Base-by-base conservation (phyloP, 352 stramenopile species). In the Globisporangium paroecandrum region DNA sequence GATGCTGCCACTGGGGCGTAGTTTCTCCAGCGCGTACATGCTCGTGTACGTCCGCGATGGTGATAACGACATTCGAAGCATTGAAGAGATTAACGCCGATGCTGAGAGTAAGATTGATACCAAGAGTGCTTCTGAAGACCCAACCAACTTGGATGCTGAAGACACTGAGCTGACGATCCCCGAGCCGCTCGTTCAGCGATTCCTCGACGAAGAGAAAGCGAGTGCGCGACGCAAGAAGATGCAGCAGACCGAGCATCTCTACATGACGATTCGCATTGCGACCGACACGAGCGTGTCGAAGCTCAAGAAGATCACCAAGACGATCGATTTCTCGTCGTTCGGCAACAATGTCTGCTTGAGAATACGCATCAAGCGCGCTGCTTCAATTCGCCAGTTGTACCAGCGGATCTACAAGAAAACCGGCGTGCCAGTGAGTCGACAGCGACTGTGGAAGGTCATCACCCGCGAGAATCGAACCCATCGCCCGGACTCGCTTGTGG, bases 21-120 rank as follows among this genome's bases (percentile, higher is more conserved):
- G 75, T 47, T 95, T 91, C 63, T 88, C 87, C 4, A 96, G 89
- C 43, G 89, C 89, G 4, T 96, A 96, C 65, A 96, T 96, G 89
- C 86, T 96, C 4, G 89, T 95, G 34, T 95, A 95, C 62, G 78
- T 95, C 15, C 87, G 87, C 2, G 85, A 93, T 57, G 85, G 85
- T 13, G 72, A 83, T 34, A 94, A 91, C 49, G 87, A 90, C 47
- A 87, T 90, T 56, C 74, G 61, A 59, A 78, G 71, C 3, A 91
- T 93, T 62, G 69, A 78, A 54, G 71, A 78, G 7, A 29, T n/a
- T 13, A 58, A 70, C n/a, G 29, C 15, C 13, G 41, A 63, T 24
- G 25, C 34, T 24, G 65, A 65, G 10, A 7, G 41, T 9, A 38
- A 65, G 20, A 22, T 25, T 22, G 18, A 53, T 12, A 9, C n/a